Conservation (phyloP, 805 yeast genomes). For the Sungouiozyma ichnusensis region DNA sequence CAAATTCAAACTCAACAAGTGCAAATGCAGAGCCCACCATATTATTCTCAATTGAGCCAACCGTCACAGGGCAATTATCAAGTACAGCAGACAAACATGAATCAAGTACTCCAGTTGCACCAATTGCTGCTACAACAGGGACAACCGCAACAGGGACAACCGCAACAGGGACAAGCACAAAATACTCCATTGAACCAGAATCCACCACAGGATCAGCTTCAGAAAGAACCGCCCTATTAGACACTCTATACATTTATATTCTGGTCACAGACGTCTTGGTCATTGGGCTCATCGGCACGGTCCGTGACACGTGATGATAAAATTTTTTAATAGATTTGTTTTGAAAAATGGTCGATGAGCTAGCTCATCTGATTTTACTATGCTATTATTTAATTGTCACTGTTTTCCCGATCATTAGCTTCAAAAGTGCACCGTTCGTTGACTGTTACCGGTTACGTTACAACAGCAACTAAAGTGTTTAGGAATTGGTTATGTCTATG, state of each 20-base stretch:
- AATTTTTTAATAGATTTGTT: no score
- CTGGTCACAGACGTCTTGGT: no score
- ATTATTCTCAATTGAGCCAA: conserved; percentile 9
- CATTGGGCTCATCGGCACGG: background rate
- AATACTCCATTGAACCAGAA: conserved; percentile 7
- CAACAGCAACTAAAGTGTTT: no score
- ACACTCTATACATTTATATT: no score
- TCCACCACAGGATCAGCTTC: conserved; percentile 2
- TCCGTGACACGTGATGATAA: background rate
- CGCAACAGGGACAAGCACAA: conserved; percentile 7
- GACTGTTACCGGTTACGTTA: no score
- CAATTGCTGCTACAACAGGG: conserved; percentile 19
- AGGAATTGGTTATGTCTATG: background rate
- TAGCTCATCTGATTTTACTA: background rate
- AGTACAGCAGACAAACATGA: conserved; percentile 10
- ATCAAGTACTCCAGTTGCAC: conserved; percentile 18
- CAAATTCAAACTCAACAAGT: conserved; percentile 3
- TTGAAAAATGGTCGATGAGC: background rate
- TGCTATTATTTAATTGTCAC: no score
- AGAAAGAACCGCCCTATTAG: background rate
- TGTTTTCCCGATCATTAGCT: no score
- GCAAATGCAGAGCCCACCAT: conserved; percentile 4
- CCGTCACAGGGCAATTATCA: conserved; percentile 9
- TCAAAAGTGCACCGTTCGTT: no score
- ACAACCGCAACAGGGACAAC: conserved; percentile 13